Percentiles rank a stretch among this genome's conserved stretches.
phyloP scores from a whole-genome alignment of 2,329 filamentous ascomycete species.

The Trichophyton rubrum region DNA sequence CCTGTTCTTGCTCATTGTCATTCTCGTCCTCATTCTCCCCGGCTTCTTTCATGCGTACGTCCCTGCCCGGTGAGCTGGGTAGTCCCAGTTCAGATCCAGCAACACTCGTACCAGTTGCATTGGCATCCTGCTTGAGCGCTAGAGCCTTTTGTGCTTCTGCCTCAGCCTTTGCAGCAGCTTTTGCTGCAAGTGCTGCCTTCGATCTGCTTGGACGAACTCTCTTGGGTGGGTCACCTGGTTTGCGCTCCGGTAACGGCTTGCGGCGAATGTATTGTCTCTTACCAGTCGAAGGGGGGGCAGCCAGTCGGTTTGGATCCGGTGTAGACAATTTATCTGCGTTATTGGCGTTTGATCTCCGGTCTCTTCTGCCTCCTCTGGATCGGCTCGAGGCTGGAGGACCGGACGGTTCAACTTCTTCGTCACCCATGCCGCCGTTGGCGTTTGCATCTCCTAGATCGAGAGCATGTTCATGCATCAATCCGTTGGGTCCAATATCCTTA shows the following conservation, averaged over 20 bases:
- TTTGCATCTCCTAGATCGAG: not conserved
- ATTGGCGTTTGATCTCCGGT: not conserved
- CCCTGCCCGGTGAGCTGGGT: constrained; percentile 5
- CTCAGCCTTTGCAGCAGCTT: not conserved
- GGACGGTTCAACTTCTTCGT: constrained; percentile 2
- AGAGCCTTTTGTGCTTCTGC: not conserved
- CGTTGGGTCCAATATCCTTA: constrained; percentile 9
- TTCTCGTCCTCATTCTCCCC: not conserved
- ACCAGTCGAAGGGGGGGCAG: not conserved
- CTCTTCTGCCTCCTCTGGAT: constrained; percentile 3
- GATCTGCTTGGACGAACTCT: not conserved
- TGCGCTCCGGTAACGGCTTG: not conserved
- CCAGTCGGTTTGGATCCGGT: not conserved
- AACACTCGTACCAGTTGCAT: not conserved
- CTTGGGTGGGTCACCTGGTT: not conserved
- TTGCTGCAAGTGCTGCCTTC: not conserved
- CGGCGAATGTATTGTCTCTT: constrained; percentile 2
- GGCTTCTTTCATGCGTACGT: not conserved
- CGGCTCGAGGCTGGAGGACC: constrained; percentile 2
- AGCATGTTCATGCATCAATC: constrained; percentile 7
- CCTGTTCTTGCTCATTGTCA: not conserved
- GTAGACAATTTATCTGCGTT: not conserved
- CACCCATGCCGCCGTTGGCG: not conserved
- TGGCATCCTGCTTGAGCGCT: not conserved
- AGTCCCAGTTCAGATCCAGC: not conserved